Evolutionary conservation across 2,329 filamentous ascomycete species (phyloP), one percentile per base, ranked within the genome.

Genomic region (Arthrinium phaeospermum): DNA sequence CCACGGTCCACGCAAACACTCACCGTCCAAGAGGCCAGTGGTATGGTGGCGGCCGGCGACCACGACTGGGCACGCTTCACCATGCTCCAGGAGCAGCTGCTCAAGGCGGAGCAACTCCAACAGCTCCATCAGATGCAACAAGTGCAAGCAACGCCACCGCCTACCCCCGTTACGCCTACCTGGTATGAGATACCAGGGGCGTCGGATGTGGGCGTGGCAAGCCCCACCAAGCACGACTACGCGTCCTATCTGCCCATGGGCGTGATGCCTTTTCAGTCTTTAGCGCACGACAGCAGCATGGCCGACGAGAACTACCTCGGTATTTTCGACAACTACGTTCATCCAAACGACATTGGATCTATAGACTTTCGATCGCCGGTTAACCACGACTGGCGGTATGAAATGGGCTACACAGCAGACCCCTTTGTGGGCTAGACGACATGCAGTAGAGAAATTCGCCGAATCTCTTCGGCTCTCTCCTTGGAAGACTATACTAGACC

Each of bases 91-190:
- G 57, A 64, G 22, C 57, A 64, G 30, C 10, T 64, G 19, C 57
- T 64, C 34, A 64, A 64, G 57, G 34, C 57, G 57, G 57, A 37
- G 7, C 57, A 64, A n/a, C 57, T 64, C 30, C 57, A 64, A 24
- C 57, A 64, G 4, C 22, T 64, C 34, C 57, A n/a, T 7, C 57
- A 64, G 1, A 8, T 64, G 19, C 57, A 64, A 34, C 57, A 64
- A n/a, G 22, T 41, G 10, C 57, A 41, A 64, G 57, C 57, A 41
- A 64, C 57, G 5, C 57, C 57, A 6, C 57, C 57, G 8, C 7
- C 57, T 34, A 64, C 57, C 19, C 57, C 57, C 22, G 34, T 41
- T 22, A 41, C 34, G 30, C 4, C 57, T 24, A 41, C 57, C 14
- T 64, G 57, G 57, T 64, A 64, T 41, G 57, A 37, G 34, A 22